These are phyloP conservation scores for Aureobasidium mangrovei DNA, from an alignment of 2,329 filamentous ascomycete species.

Conservation along the genomic window DNA sequence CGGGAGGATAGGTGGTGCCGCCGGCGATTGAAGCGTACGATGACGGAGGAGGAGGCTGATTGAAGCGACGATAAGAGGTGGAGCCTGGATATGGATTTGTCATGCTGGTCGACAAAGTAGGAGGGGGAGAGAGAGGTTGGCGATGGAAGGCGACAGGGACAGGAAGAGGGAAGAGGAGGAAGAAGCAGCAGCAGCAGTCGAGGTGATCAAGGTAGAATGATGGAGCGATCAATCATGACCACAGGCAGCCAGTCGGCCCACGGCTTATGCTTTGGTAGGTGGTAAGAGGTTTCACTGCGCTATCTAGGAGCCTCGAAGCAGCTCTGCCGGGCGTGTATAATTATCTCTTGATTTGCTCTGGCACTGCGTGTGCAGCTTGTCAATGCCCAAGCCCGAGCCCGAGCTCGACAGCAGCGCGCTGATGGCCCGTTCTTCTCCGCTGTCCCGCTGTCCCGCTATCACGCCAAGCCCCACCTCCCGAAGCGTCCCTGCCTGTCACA, in stretches of 20 bases:
- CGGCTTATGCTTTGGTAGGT: neutral
- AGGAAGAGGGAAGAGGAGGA: neutral
- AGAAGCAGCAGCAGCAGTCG: neutral
- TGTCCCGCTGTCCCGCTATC: neutral
- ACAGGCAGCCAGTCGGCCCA: neutral
- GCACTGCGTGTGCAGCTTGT: neutral
- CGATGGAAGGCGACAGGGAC: neutral
- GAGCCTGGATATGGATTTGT: slow-evolving; percentile 32
- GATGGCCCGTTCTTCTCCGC: neutral
- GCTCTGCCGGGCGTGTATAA: neutral
- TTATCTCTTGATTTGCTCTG: neutral
- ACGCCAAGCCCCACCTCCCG: neutral
- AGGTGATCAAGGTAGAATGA: slow-evolving; percentile 9
- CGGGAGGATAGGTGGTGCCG: slow-evolving; percentile 36
- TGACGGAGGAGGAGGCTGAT: slow-evolving; percentile 23
- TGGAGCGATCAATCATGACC: slow-evolving; percentile 7
- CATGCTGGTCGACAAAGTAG: slow-evolving; percentile 26
- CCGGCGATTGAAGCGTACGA: slow-evolving; percentile 56
- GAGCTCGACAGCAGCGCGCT: neutral
- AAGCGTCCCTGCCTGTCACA: neutral
- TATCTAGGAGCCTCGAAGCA: neutral
- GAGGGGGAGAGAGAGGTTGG: neutral
- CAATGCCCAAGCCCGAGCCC: neutral
- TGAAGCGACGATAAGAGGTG: slow-evolving; percentile 31
- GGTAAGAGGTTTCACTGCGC: neutral